Base-by-base conservation (phyloP, 192 early-diverging fungal genomes). In the Phycomyces nitens region DNA sequence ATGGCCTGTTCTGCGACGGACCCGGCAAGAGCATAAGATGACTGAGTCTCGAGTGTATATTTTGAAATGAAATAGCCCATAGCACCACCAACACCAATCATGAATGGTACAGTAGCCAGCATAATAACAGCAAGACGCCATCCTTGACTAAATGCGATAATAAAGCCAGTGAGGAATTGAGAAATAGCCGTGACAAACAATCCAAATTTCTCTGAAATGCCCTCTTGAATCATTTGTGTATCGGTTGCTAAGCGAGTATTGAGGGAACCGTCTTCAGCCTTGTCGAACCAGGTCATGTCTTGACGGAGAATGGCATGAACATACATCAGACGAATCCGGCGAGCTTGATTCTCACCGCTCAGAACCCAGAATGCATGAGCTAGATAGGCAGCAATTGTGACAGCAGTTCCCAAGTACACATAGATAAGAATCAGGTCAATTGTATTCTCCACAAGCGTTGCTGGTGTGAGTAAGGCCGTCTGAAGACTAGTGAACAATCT, bases 221-320 rank as follows among this genome's bases (percentile, higher is more conserved):
- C 94, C 61, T 95, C 95, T 73, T 96, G 92, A 39, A 94, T 82
- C 57, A 94, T 53, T 43, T 88, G 86, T 18, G 89, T 93, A 50
- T 98, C 94, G 40, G 85, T 81, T 41, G 93, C 88, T 29, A 98
- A 84, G 24, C 93, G 88, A 24, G 93, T 92, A 6, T 91, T 90
- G 43, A 98, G 81, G 56, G 90, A 89, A 54, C 92, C 94, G 22
- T 86, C 82, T 62, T 85, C 82, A 41, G 73, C 78, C 21, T 79
- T 69, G 60, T 98, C 95, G 67, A 94, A 95, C 87, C 90, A 98
- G 16, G 81, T 83, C 42, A 92, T 86, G 22, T 96, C 88, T 71
- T 96, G 94, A 53, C 91, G 82, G 53, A 98, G 79, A 56, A 96
- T 87, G 6, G 89, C 69, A 23, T 78, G 70, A 34, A 94, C 82